phyloP scores from a whole-genome alignment of 2,329 filamentous ascomycete species.

The Aspergillus eucalypticola region DNA sequence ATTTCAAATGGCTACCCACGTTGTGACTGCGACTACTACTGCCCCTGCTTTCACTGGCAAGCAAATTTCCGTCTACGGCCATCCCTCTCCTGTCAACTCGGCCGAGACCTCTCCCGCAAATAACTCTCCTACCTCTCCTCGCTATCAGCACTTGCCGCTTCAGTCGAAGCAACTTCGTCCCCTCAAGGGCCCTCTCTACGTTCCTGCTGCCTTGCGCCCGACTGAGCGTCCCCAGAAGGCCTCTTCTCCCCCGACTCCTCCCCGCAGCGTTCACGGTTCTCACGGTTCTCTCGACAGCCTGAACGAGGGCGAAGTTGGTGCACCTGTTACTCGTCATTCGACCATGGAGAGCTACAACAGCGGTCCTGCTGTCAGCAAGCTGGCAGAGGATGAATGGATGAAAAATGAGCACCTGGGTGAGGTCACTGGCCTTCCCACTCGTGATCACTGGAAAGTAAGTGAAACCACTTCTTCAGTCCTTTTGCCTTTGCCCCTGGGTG shows the following conservation, averaged over 20 bases:
- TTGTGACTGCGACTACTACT: slow-evolving; percentile 32
- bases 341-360: slow-evolving; percentile 45
- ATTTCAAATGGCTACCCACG: slow-evolving; percentile 34
- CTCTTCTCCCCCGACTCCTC: slow-evolving; percentile 48
- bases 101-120: slow-evolving; percentile 54
- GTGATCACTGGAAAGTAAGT: slow-evolving; percentile 66
- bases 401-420: slow-evolving; percentile 55
- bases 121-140: slow-evolving; percentile 56
- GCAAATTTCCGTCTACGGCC: slow-evolving; percentile 42
- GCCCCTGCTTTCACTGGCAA: slow-evolving; percentile 22
- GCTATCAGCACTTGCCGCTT: slow-evolving; percentile 40
- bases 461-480: neutral
- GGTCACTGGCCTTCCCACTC: slow-evolving; percentile 60
- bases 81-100: slow-evolving; percentile 49
- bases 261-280: slow-evolving; percentile 57
- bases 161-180: slow-evolving; percentile 60
- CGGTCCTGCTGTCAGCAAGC: slow-evolving; percentile 43
- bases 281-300: slow-evolving; percentile 56
- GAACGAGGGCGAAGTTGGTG: slow-evolving; percentile 37
- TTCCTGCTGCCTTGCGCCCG: slow-evolving; percentile 63
- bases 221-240: slow-evolving; percentile 54
- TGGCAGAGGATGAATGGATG: slow-evolving; percentile 55
- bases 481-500: neutral
- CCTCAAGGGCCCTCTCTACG: slow-evolving; percentile 62
- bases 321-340: slow-evolving; percentile 40